These are phyloP conservation scores for Cicer chorassanicum DNA, from an alignment of 306 rosid species.

Conservation along the genomic window DNA sequence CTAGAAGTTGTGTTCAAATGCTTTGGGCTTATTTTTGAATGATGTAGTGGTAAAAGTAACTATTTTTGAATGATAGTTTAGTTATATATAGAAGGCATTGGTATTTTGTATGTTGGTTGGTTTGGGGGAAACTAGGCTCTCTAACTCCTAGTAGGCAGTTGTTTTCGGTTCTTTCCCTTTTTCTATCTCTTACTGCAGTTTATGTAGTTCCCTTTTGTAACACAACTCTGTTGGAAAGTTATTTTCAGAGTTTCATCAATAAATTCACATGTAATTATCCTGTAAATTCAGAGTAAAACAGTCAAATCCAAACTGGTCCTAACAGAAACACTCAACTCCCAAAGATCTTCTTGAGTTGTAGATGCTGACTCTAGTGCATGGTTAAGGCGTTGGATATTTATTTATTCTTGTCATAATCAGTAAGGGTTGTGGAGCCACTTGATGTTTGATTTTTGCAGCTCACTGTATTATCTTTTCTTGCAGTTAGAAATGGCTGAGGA, in stretches of 20 bases:
- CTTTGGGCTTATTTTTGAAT: background rate
- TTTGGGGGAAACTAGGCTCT: too few relatives aligned
- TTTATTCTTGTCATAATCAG: background rate
- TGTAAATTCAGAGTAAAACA: background rate
- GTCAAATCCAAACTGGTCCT: background rate
- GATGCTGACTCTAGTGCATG: conserved; percentile 30
- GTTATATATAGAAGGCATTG: too few relatives aligned
- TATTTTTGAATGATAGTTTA: too few relatives aligned
- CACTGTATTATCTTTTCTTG: conserved; percentile 49
- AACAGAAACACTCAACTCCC: background rate
- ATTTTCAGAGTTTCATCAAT: background rate
- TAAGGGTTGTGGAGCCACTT: conserved; percentile 3
- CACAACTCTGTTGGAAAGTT: background rate
- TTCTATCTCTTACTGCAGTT: background rate
- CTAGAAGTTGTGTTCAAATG: conserved; percentile 29
- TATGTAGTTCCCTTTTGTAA: background rate
- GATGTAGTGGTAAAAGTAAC: conserved; percentile 6
- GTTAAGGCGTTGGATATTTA: conserved; percentile 25
- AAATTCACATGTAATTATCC: background rate
- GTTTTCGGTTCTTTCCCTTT: background rate
- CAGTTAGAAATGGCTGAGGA: conserved; percentile 99
- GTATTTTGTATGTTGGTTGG: too few relatives aligned
- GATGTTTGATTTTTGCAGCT: conserved; percentile 44
- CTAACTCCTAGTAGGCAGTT: background rate
- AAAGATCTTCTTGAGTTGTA: conserved; percentile 7